Evolutionary conservation across 768 basidiomycete genomes (phyloP).

Genomic region (Asterophora parasitica): DNA sequence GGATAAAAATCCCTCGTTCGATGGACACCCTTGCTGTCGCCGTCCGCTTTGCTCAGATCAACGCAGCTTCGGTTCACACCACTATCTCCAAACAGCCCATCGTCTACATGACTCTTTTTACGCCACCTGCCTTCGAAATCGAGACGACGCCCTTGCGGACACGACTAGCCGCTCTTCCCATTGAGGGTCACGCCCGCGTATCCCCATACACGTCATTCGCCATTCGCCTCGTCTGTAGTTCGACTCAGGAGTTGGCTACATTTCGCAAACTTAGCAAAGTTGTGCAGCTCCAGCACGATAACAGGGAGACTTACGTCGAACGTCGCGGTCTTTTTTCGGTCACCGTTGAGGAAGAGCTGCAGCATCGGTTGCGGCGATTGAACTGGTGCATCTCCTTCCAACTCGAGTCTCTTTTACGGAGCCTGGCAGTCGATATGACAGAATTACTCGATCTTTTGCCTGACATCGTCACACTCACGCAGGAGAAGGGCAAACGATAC

Average conservation of each 20-base stretch:
- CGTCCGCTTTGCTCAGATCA: conserved; percentile 41
- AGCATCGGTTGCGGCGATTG: conserved; percentile 29
- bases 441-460: conserved; percentile 45
- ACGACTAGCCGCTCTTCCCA: conserved; percentile 36
- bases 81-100: conserved; percentile 27
- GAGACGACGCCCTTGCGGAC: conserved; percentile 20
- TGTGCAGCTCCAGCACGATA: conserved; percentile 33
- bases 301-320: conserved; percentile 35
- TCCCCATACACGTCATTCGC: conserved; percentile 50
- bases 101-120: conserved; percentile 39
- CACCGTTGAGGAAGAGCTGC: conserved; percentile 24
- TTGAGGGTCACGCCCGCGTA: conserved; percentile 36
- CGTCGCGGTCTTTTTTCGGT: conserved; percentile 41
- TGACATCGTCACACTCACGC: conserved; percentile 26
- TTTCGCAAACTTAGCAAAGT: conserved; percentile 36
- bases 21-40: conserved; percentile 31
- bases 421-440: conserved; percentile 38
- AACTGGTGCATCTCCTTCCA: conserved; percentile 59
- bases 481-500: conserved; percentile 28
- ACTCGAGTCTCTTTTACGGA: conserved; percentile 40
- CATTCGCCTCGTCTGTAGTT: conserved; percentile 44
- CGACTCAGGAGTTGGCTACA: conserved; percentile 24
- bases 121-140: conserved; percentile 36
- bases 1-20: conserved; percentile 26
- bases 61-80: conserved; percentile 30